Evolutionary conservation across 257 asterid genomes (phyloP), one percentile per base, ranked within the genome.

Genomic region (Scutellaria baicalensis): DNA sequence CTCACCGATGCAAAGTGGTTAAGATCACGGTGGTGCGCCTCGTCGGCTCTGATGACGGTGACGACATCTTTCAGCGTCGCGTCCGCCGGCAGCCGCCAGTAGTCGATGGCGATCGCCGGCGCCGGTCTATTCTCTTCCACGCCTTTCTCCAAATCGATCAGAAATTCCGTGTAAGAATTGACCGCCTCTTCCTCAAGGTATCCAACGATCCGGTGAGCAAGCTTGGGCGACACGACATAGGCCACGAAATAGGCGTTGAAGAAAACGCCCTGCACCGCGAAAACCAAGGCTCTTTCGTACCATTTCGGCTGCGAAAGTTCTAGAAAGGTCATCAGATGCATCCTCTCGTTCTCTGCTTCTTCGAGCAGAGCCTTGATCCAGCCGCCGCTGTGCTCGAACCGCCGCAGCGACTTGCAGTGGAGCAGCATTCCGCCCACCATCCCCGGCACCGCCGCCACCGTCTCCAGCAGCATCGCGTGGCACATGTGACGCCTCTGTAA

Each of bases 381-480:
- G 0, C 95, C 89, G 33, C 91, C 95, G 57, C 91, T 88, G 11
- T 88, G 89, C 77, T 88, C 89, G 68, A 88, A 88, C 51, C 86
- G 75, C 44, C 95, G 81, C 0, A 88, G 75, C 51, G 95, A 88
- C 61, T 82, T 85, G 73, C 70, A 64, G 81, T 88, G 95, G 51
- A 88, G 78, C 1, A 88, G 80, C 95, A 88, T 88, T 0, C 95
- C 89, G 31, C 91, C 91, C 0, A 88, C 91, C 95, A 88, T 85
- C 27, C 95, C 95, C 0, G 95, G 95, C 17, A 88, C 95, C 9
- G 89, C 95, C 35, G 95, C 95, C 49, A 88, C 95, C 0, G 95
- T 88, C 80, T 88, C 95, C 6, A 88, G 84, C 43, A 88, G 74
- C 89, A 88, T 88, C 8, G 95, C 95, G 59, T 80, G 95, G 78